Percentiles rank a stretch among this genome's conserved stretches.
Evolutionary conservation across 495 filamentous ascomycete genomes (phyloP).

Genomic region (Penicillium alfredii): DNA sequence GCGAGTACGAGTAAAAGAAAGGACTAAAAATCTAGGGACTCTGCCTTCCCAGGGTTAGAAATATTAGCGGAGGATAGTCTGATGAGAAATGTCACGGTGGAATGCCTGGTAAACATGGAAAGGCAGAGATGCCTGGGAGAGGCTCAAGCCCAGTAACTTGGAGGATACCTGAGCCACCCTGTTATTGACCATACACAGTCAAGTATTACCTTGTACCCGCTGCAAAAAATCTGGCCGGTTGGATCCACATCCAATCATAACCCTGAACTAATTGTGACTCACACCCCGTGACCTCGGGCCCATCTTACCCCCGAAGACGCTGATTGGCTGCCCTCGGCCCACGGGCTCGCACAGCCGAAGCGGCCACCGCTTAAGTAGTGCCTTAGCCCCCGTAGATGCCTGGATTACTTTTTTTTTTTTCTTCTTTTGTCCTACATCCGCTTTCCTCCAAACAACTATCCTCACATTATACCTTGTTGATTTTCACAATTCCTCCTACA

Average conservation of each 20-base stretch:
- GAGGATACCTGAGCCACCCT: no score
- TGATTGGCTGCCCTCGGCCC: slow-evolving; percentile 17
- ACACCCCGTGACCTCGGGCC: slow-evolving; percentile 34
- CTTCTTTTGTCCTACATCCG: slow-evolving; percentile 7
- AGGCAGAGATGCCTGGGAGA: no score
- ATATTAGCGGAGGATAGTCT: no score
- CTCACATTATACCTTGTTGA: slow-evolving; percentile 1
- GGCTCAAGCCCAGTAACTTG: no score
- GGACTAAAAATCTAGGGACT: no score
- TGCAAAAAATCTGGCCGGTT: not conserved
- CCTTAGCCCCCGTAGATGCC: slow-evolving; percentile 36
- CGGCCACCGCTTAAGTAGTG: slow-evolving; percentile 32
- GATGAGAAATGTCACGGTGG: no score
- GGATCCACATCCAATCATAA: slow-evolving; percentile 23
- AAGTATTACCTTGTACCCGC: slow-evolving; percentile 6
- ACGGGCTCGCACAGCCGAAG: slow-evolving; percentile 23
- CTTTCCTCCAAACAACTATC: slow-evolving; percentile 10
- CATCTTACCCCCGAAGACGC: slow-evolving; percentile 10
- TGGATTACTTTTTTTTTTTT: slow-evolving; percentile 26
- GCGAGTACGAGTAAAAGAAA: no score
- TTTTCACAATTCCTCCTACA: slow-evolving; percentile 27
- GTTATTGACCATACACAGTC: not conserved
- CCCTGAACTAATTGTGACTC: slow-evolving; percentile 26
- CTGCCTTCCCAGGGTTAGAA: no score
- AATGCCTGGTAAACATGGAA: no score